A percentile compares a stretch with the other conserved stretches of the same genome.
Conservation (phyloP, 202 grass and related monocot genomes). For the Dendrocalamus latiflorus region DNA sequence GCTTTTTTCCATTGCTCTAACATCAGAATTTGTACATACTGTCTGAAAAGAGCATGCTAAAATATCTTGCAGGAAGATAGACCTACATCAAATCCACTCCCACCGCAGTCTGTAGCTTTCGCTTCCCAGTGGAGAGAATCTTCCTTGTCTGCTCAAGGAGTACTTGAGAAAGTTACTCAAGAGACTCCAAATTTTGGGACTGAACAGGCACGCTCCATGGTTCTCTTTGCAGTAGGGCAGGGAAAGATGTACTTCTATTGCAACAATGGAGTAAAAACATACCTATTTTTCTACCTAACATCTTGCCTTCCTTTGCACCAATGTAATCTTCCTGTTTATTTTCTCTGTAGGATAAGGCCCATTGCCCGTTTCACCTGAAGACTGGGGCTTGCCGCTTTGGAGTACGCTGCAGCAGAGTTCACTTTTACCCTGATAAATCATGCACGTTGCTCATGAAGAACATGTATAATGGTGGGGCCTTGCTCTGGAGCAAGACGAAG, state of each 20-base stretch:
- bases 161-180: conserved; percentile 88
- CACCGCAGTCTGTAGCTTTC: conserved; percentile 58
- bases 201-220: conserved; percentile 53
- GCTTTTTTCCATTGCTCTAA: too few species aligned
- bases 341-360: conserved; percentile 84
- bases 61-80: too few species aligned
- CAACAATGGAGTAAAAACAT: not conserved
- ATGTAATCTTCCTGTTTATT: conserved; percentile 8
- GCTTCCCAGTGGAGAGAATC: conserved; percentile 46
- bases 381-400: conserved; percentile 89
- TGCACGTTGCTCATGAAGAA: too few species aligned
- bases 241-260: not conserved
- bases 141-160: conserved; percentile 66
- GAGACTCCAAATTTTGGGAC: conserved; percentile 98
- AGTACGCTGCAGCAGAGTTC: conserved; percentile 64
- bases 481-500: too few species aligned
- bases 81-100: too few species aligned
- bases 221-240: conserved; percentile 2
- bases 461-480: too few species aligned
- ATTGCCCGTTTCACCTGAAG: conserved; percentile 96
- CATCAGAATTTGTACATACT: too few species aligned
- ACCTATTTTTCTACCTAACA: not conserved
- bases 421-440: too few species aligned
- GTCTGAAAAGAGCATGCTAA: too few species aligned
- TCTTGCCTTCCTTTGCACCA: not conserved